Evolutionary conservation across 139 green algal species (phyloP).

Genomic region (Ettlia oleoabundans): DNA sequence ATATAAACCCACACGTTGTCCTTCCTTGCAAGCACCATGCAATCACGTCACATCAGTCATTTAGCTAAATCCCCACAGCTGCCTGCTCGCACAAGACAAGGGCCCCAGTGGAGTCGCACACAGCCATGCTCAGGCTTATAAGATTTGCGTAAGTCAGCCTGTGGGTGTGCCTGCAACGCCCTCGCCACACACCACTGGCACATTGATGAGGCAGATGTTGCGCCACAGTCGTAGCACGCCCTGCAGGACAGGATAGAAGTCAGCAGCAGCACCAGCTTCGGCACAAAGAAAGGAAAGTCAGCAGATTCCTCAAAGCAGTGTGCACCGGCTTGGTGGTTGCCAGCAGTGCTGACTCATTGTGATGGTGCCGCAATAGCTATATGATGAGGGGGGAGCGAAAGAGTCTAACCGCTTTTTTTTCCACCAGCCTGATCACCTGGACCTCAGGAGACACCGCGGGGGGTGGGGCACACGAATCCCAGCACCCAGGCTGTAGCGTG

Average conservation of each 20-base stretch:
- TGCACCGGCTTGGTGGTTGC: neutral
- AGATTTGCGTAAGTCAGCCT: no score
- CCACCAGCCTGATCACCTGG: neutral
- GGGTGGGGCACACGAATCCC: constrained; percentile 4
- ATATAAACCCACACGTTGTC: neutral
- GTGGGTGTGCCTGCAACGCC: neutral
- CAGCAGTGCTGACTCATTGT: neutral
- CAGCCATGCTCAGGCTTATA: no score
- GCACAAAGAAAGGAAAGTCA: no score
- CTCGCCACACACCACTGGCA: neutral
- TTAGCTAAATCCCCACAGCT: no score
- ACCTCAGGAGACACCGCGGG: neutral
- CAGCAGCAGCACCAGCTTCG: neutral
- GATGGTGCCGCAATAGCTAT: no score
- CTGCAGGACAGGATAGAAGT: neutral
- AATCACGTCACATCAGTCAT: no score
- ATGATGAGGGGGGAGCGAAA: no score
- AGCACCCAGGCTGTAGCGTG: constrained; percentile 12
- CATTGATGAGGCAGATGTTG: constrained; percentile 26
- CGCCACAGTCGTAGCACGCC: constrained; percentile 24
- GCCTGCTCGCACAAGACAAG: no score
- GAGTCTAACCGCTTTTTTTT: no score
- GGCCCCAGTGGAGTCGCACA: no score
- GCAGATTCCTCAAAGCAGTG: neutral
- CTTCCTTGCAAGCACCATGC: no score